Evolutionary conservation across 768 basidiomycete species (phyloP).

Genomic region (Flagelloscypha sp.): DNA sequence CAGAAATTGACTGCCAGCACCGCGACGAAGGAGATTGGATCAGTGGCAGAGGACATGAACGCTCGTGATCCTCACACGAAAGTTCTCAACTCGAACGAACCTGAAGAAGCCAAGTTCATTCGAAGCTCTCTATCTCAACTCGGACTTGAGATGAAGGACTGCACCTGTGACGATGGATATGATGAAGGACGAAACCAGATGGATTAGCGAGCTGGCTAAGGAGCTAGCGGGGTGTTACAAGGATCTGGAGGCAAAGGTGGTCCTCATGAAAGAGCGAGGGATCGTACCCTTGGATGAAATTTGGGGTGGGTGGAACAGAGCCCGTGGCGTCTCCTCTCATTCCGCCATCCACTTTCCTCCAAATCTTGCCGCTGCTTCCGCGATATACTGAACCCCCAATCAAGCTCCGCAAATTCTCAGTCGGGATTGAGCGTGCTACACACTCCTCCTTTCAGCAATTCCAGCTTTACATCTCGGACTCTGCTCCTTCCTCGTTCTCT

Average conservation of each 20-base stretch:
- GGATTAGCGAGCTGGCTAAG: conserved; percentile 71
- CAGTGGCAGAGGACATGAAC: conserved; percentile 15
- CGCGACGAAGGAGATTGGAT: conserved; percentile 9
- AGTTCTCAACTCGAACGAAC: conserved; percentile 38
- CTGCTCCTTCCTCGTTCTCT: conserved; percentile 40
- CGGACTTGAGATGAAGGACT: conserved; percentile 68
- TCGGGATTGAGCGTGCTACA: conserved; percentile 79
- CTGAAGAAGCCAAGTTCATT: conserved; percentile 82
- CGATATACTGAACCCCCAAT: conserved; percentile 61
- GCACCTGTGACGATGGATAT: conserved; percentile 84
- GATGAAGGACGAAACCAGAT: conserved; percentile 72
- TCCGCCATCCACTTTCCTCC: conserved; percentile 80
- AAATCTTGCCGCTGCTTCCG: conserved; percentile 61
- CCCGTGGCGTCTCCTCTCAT: conserved; percentile 89
- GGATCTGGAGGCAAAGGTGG: conserved; percentile 49
- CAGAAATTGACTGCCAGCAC: conserved; percentile 57
- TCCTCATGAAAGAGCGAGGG: conserved; percentile 67
- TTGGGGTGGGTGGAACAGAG: conserved; percentile 94
- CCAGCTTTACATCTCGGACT: conserved; percentile 65
- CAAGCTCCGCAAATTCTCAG: conserved; percentile 51
- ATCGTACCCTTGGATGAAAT: conserved; percentile 86
- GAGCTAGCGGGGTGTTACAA: conserved; percentile 75
- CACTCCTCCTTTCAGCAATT: conserved; percentile 65
- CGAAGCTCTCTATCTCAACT: conserved; percentile 84
- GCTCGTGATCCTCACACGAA: conserved; percentile 14